Evolutionary conservation across 1,284 basidiomycete genomes (phyloP).

Genomic region (Cutaneotrichosporon cutaneum): DNA sequence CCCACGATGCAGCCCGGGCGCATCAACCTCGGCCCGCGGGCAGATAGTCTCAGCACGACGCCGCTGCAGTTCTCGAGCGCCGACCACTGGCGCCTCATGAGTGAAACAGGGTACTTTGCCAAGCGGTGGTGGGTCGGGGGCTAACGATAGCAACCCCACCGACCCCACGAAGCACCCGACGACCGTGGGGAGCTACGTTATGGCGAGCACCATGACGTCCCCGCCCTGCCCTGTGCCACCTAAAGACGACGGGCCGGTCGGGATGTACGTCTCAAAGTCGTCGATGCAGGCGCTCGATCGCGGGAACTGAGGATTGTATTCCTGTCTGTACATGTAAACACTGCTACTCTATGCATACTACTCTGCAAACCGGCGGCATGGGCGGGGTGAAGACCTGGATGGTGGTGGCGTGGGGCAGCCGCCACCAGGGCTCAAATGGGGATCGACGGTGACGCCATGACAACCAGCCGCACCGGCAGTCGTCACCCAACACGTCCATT

Average conservation of each 20-base stretch:
- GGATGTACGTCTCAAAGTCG: not conserved
- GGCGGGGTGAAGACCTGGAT: too few relatives aligned
- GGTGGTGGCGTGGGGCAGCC: too few relatives aligned
- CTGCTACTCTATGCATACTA: too few relatives aligned
- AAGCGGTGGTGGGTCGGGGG: not conserved
- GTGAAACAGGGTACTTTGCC: constrained; percentile 1
- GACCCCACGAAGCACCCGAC: not conserved
- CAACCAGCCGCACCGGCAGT: too few relatives aligned
- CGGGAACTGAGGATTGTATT: too few relatives aligned
- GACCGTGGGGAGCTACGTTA: not conserved
- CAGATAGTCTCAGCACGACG: not conserved
- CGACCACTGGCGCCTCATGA: constrained; percentile 2
- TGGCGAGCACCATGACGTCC: not conserved
- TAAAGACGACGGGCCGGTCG: not conserved
- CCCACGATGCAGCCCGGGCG: not conserved
- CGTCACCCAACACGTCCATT: too few relatives aligned
- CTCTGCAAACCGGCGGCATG: too few relatives aligned
- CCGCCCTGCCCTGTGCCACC: not conserved
- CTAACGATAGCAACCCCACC: not conserved
- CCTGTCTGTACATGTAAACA: not conserved
- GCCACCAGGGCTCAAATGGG: too few relatives aligned
- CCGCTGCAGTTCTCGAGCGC: not conserved
- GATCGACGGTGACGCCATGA: too few relatives aligned
- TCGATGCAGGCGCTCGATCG: not conserved
- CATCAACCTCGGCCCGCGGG: constrained; percentile 1